Percentiles rank a stretch among this genome's conserved stretches.
These are phyloP conservation scores for Luvunga scandens DNA, from an alignment of 345 rosid genomes.

Conservation along the genomic window DNA sequence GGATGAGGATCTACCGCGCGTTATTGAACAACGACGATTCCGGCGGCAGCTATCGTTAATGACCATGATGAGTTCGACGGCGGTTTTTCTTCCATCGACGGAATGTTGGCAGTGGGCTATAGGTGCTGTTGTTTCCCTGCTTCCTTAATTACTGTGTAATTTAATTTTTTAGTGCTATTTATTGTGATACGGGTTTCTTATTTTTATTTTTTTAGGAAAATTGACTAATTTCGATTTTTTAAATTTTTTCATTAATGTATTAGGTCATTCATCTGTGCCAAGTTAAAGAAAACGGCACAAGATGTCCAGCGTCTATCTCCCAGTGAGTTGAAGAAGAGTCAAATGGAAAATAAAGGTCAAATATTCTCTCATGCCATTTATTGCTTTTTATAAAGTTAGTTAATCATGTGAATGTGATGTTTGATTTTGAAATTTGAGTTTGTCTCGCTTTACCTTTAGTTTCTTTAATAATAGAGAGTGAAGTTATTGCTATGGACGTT, in stretches of 20 bases:
- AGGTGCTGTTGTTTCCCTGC: no score
- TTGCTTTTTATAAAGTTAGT: not conserved
- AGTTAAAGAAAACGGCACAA: slow-evolving; percentile 70
- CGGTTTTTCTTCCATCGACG: slow-evolving; percentile 88
- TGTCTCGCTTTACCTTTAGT: no score
- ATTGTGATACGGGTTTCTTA: no score
- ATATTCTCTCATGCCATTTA: not conserved
- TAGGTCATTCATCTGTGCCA: slow-evolving; percentile 89
- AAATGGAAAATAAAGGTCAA: slow-evolving; percentile 75
- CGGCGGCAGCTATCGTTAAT: slow-evolving; percentile 33
- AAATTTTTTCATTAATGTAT: not conserved
- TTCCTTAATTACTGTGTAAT: not conserved
- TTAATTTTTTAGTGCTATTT: not conserved
- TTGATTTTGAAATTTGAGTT: not conserved
- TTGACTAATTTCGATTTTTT: no score
- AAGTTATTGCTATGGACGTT: not conserved
- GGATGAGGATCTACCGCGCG: slow-evolving; percentile 53
- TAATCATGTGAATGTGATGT: not conserved
- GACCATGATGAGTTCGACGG: slow-evolving; percentile 66
- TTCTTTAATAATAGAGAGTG: not conserved
- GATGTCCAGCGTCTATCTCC: slow-evolving; percentile 61
- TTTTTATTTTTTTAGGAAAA: not conserved
- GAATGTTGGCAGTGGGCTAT: slow-evolving; percentile 98
- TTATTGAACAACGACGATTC: slow-evolving; percentile 40
- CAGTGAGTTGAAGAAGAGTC: slow-evolving; percentile 73